Evolutionary conservation across 371 early-diverging fungal species (phyloP), one percentile per base, ranked within the genome.

Genomic region (Capillidium rhysosporum): DNA sequence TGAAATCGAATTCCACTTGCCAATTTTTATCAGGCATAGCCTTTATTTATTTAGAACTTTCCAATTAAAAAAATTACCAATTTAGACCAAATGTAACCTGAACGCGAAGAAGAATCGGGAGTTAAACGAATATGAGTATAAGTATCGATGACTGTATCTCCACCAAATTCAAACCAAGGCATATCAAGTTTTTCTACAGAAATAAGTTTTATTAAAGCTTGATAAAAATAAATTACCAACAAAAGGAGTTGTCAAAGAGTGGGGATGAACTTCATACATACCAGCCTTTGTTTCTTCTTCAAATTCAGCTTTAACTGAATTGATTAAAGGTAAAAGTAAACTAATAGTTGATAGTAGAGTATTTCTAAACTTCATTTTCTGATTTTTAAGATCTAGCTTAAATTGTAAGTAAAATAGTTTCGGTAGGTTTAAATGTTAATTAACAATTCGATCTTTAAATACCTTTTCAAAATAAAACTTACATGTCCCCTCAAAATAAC

Each of bases 1-100:
- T 79, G 68, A 92, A 92, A 62, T 93, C 89, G 61, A 97, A 82
- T 60, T 94, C 94, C 29, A 93, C 62, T 63, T 81, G 69, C 82
- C 92, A 95, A 59, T 82, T 75, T 45, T 68, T 65, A 30, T 74
- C 65, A 0, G 79, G 75, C 52, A 89, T 68, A 43, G 82, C 76
- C 77, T 76, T 14, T 30, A 18, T 34, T 34, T 34, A 34, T 4
- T 7, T 7, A 12, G 34, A 34, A 12, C 12, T 34, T 34, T 7
- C 7, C 4, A 34, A 12, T 4, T 7, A 34, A 34, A 7, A 14
- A n/a, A n/a, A n/a, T 61, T 73, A 79, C 79, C 70, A 72, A 57
- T 43, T 77, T 70, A 55, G 80, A 78, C 93, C 92, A 95, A 45
- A 93, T 67, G 61, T 71, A 86, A 14, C 96, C 96, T n/a, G 66